These are phyloP conservation scores for Komagataella pastoris DNA, from an alignment of 805 yeast species.

Conservation along the genomic window DNA sequence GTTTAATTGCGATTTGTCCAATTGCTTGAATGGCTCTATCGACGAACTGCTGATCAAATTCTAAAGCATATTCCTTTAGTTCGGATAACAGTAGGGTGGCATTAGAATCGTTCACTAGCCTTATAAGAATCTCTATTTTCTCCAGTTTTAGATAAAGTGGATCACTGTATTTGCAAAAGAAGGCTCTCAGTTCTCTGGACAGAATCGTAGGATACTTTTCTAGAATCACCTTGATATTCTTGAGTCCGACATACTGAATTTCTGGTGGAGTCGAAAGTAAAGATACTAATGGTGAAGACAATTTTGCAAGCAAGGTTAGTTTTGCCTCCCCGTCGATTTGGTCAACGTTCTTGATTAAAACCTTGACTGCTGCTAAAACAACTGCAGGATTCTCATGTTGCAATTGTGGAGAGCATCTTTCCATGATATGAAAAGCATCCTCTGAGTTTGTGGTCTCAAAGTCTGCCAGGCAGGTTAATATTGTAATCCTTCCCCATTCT, in stretches of 20 bases:
- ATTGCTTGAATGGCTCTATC: constrained; percentile 50
- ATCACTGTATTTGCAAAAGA: constrained; percentile 80
- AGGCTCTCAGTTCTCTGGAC: constrained; percentile 71
- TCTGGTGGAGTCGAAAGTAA: constrained; percentile 83
- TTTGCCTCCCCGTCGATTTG: constrained; percentile 8
- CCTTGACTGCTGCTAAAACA: constrained; percentile 74
- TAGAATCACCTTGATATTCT: constrained; percentile 78
- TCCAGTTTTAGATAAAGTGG: constrained; percentile 69
- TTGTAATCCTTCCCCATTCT: constrained; percentile 96
- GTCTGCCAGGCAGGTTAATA: constrained; percentile 68
- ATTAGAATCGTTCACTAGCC: constrained; percentile 51
- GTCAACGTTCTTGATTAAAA: constrained; percentile 28
- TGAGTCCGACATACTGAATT: constrained; percentile 85
- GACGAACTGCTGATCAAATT: constrained; percentile 72
- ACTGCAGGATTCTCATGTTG: constrained; percentile 97
- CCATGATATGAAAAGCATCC: constrained; percentile 78
- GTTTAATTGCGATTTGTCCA: constrained; percentile 59
- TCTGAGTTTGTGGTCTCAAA: constrained; percentile 39
- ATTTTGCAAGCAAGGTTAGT: constrained; percentile 45
- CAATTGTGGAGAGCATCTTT: constrained; percentile 84
- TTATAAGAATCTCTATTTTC: constrained; percentile 60
- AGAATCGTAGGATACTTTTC: constrained; percentile 79
- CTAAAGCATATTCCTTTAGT: constrained; percentile 71
- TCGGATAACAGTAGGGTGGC: constrained; percentile 50
- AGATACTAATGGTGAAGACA: constrained; percentile 80